Base-by-base conservation (phyloP, 78 protist genomes). In the Cavenderia fasciculata region DNA sequence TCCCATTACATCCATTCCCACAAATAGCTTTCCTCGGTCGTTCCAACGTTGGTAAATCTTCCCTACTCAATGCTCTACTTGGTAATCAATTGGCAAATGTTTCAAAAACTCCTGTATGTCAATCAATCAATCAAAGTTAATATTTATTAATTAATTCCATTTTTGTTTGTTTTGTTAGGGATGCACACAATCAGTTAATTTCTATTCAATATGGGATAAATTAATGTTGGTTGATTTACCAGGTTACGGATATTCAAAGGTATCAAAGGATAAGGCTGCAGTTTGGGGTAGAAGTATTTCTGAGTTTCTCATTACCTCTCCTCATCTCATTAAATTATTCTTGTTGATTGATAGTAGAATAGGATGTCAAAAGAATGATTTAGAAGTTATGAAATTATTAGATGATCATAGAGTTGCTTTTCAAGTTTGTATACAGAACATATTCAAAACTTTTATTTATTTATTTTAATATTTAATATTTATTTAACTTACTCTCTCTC, bases 11-110 rank as follows among this genome's bases (percentile, higher is more conserved):
- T n/a, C 11, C n/a, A 16, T 40, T 47, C 14, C 93, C 93, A 7
- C 88, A 87, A 27, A 65, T 87, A 8, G 93, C 93, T 34, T 74
- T 87, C 31, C 14, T 87, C 0, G 93, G 93, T 38, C 52, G 73
- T 31, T 77, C 88, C 43, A 87, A 87, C 49, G 93, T 65, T 18
- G 93, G 93, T 25, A 87, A 87, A 65, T 87, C 93, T 12, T 47
- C 93, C 23, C 38, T 87, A 18, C 11, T 87, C 21, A 87, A 87
- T 27, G 19, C 93, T 31, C 5, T 87, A 12, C 29, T 82, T 0
- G 25, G n/a, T 43, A 19, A 72, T 10, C 70, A 65, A 2, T 6
- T 82, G 4, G 90, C 90, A 7, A 44, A 57, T 46, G 70, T 56
- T 25, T 82, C 90, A 82, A 82, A 82, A 34, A 51, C 27, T 33